Evolutionary conservation across 345 rosid species (phyloP), one percentile per base, ranked within the genome.

Genomic region (Rubroshorea leprosula): DNA sequence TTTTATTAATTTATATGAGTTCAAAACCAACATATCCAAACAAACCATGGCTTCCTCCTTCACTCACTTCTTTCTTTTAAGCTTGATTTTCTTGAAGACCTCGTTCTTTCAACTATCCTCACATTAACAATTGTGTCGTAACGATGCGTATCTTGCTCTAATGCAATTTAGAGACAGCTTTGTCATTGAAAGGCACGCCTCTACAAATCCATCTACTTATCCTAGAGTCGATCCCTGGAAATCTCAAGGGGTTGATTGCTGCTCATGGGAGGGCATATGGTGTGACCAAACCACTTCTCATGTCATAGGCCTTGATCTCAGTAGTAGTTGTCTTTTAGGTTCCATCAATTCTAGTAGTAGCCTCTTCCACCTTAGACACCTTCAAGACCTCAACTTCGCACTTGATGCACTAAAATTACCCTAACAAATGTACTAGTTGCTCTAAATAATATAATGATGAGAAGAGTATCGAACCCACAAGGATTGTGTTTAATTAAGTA

Each of bases 21-120:
- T n/a, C n/a, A n/a, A n/a, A 97, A 87, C 85, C 18, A 93, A 97
- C 76, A 87, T 94, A 89, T 87, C 89, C 60, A 83, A 35, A 35
- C 12, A 35, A 35, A 35, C 12, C 41, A 35, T 35, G 41, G 41
- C 41, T 35, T 8, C n/a, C n/a, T n/a, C n/a, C n/a, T n/a, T n/a
- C n/a, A n/a, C n/a, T n/a, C n/a, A n/a, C n/a, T n/a, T n/a, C n/a
- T n/a, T n/a, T n/a, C n/a, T n/a, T n/a, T n/a, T n/a, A n/a, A n/a
- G n/a, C n/a, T n/a, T n/a, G n/a, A n/a, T 35, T 35, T 8, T 35
- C 11, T 35, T 8, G 11, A 6, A 6, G 41, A 35, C 12, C 1
- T 35, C 41, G 5, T 35, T 35, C 9, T 35, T 35, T 6, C 41
- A 35, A 8, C 11, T 6, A 6, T 35, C 41, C 12, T 35, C 9